Conservation (phyloP, 495 filamentous ascomycete species). For the Letharia lupina region DNA sequence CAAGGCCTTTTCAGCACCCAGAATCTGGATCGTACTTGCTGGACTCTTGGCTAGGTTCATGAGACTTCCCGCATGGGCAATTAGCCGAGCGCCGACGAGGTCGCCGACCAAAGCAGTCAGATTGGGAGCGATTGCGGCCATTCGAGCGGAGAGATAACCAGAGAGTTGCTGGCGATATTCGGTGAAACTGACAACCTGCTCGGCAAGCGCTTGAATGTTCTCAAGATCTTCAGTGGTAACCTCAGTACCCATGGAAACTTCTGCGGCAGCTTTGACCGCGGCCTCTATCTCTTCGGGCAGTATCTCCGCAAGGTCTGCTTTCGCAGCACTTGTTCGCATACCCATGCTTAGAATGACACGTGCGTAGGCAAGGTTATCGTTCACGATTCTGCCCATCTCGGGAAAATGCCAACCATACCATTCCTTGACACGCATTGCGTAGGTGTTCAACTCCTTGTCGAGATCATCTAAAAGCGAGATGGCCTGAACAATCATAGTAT, state of each 20-base stretch:
- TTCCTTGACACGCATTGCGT: conserved; percentile 98
- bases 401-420: conserved; percentile 99
- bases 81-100: conserved; percentile 88
- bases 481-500: conserved; percentile 98
- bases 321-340: conserved; percentile 66
- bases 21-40: conserved; percentile 91
- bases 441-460: conserved; percentile 97
- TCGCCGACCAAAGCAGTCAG: conserved; percentile 89
- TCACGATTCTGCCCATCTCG: conserved; percentile 91
- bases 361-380: conserved; percentile 94
- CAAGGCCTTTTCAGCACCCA: conserved; percentile 96
- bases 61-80: conserved; percentile 90
- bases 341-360: conserved; percentile 80
- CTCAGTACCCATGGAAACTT: conserved; percentile 97
- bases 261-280: conserved; percentile 86
- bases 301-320: conserved; percentile 77
- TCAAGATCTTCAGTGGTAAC: conserved; percentile 82
- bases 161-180: conserved; percentile 84
- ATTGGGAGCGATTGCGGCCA: conserved; percentile 96
- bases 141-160: conserved; percentile 80
- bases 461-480: conserved; percentile 90
- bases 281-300: conserved; percentile 93
- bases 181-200: conserved; percentile 84
- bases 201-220: conserved; percentile 81
- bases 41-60: conserved; percentile 95